Evolutionary conservation across 1,139 yeast species (phyloP).

Genomic region (Suhomyces bolitotheri): DNA sequence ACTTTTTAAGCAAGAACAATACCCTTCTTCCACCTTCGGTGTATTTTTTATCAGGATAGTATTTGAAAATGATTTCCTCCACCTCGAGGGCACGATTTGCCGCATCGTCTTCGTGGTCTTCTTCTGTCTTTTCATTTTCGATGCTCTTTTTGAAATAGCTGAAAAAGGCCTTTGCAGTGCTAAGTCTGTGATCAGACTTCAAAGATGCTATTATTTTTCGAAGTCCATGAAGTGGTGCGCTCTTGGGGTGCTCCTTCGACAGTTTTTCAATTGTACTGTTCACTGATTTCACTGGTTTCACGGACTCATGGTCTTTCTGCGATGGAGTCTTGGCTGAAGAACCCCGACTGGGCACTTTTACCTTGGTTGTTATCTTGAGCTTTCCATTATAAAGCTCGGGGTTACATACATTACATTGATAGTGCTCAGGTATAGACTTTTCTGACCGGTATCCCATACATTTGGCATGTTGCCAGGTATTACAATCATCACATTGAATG

Average conservation of each 20-base stretch:
- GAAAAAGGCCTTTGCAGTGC: constrained; percentile 42
- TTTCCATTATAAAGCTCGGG: constrained; percentile 5
- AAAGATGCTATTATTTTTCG: constrained; percentile 18
- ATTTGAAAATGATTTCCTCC: constrained; percentile 41
- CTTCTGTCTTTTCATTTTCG: constrained; percentile 37
- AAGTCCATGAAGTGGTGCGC: constrained; percentile 9
- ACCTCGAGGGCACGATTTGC: constrained; percentile 40
- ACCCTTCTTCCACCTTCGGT: constrained; percentile 46
- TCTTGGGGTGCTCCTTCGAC: neutral
- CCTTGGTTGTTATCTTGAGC: constrained; percentile 2
- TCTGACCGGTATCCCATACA: constrained; percentile 58
- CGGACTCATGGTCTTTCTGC: neutral
- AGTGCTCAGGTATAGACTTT: constrained; percentile 32
- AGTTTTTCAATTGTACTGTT: constrained; percentile 1
- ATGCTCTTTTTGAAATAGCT: constrained; percentile 44
- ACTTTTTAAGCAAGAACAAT: constrained; percentile 38
- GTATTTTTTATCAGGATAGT: constrained; percentile 31
- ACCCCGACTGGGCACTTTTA: neutral
- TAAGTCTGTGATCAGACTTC: constrained; percentile 33
- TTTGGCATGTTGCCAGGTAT: constrained; percentile 81
- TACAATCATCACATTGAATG: constrained; percentile 79
- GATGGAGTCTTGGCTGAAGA: neutral
- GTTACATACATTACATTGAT: constrained; percentile 35
- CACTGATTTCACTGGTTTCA: constrained; percentile 1
- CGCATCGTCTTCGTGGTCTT: constrained; percentile 31